phyloP scores from a whole-genome alignment of 2,329 filamentous ascomycete species.

The Penicillium psychrosexuale region DNA sequence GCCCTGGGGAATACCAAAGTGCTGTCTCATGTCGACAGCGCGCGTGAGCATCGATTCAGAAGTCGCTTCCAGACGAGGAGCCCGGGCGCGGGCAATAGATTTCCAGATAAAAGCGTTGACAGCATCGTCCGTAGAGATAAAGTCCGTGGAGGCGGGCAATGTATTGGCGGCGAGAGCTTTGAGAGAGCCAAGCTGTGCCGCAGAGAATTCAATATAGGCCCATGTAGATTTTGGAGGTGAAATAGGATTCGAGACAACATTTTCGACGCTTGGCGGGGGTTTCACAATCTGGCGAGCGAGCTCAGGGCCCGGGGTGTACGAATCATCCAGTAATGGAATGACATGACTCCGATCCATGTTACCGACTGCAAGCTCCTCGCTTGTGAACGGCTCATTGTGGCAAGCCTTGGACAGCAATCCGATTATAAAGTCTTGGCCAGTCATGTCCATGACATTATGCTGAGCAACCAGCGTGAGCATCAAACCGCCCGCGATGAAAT shows the following conservation, averaged over 20 bases:
- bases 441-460: conserved; percentile 53
- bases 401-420: conserved; percentile 49
- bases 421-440: conserved; percentile 49
- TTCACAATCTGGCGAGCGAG: conserved; percentile 36
- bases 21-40: conserved; percentile 49
- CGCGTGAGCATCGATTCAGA: conserved; percentile 42
- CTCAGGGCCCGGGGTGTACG: conserved; percentile 37
- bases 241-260: background rate
- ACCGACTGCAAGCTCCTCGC: conserved; percentile 44
- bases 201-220: conserved; percentile 15
- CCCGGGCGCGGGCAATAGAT: conserved; percentile 42
- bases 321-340: conserved; percentile 42
- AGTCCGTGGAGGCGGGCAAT: conserved; percentile 25
- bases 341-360: conserved; percentile 41
- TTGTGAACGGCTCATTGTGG: conserved; percentile 42
- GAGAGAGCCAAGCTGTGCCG: conserved; percentile 5
- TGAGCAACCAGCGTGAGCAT: conserved; percentile 50
- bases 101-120: conserved; percentile 54
- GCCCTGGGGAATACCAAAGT: conserved; percentile 39
- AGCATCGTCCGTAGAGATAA: conserved; percentile 54
- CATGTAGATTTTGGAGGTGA: conserved; percentile 4
- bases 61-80: conserved; percentile 30
- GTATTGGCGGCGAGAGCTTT: conserved; percentile 10
- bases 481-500: conserved; percentile 50
- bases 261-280: conserved; percentile 3